Evolutionary conservation across 2,329 filamentous ascomycete genomes (phyloP), one percentile per base, ranked within the genome.

Genomic region (Trichoderma guizhouense): DNA sequence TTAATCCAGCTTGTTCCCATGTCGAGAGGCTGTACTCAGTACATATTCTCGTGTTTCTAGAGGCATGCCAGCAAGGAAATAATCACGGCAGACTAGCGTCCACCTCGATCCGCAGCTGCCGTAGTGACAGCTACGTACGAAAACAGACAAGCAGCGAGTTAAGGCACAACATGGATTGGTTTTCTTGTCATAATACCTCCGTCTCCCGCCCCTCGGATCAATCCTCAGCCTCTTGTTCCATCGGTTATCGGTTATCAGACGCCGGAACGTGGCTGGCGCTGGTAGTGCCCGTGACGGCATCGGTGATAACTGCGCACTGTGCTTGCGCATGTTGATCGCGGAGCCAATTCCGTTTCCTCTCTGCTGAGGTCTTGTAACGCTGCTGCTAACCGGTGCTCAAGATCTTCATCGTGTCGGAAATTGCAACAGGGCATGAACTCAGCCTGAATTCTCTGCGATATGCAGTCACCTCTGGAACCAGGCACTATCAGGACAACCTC

Each of bases 61-160:
- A 30, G 32, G n/a, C 36, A 36, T 60, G 53, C 26, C 34, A 32
- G 39, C 34, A 26, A 26, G 39, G 30, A 51, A 36, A 39, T 39
- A 43, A 69, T 62, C 39, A n/a, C 67, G 55, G 39, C 57, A 34
- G 24, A 28, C 57, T 69, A 62, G 67, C 57, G 67, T 21, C 36
- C 67, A 53, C 30, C 67, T 53, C 43, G 67, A 69, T 69, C 67
- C 67, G 67, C 67, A 62, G 67, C 28, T 69, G 67, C 67, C 67
- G 67, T 62, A 15, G 39, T 26, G 47, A 34, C 28, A 62, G 7
- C 43, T 28, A 47, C 51, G 47, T 24, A 53, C 47, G 47, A 53
- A 24, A 24, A 21, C 47, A 53, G n/a, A 26, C 39, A 51, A 18
- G 36, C 15, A 30, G 36, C 21, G 26, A 12, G 39, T 26, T 47